Evolutionary conservation across 805 yeast genomes (phyloP), one percentile per base, ranked within the genome.

Genomic region (Lipomyces japonicus): DNA sequence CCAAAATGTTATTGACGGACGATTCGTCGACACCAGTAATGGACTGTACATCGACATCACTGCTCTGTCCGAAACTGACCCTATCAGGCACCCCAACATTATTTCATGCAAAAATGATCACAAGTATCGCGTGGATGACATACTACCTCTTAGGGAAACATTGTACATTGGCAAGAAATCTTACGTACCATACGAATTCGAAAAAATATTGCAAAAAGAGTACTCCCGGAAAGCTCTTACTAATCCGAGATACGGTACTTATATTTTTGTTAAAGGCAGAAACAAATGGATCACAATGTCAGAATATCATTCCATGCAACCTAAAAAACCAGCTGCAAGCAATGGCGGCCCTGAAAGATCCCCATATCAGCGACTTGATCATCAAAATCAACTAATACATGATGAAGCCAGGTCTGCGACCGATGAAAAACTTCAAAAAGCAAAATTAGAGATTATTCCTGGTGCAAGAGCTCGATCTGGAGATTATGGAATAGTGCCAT

Each of bases 41-140:
- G 86, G 86, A 7, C 62, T 74, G 9, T 81, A 78, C 59, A 70
- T 81, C 47, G 85, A 81, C 58, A 71, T 81, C 46, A 75, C 79
- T 2, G 87, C 82, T 3, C 61, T 75, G 31, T 66, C 72, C 10
- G 62, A 61, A 32, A 61, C 61, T 23, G 50, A 48, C 37, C 55
- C 50, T 4, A 44, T 46, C 26, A 55, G 47, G 30, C 50, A 45
- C 18, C 59, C 56, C 4, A 55, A 51, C 55, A 44, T 47, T 32
- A 26, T 52, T 67, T 68, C 54, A 69, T 80, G 86, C 67, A 73
- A 79, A 43, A 79, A 81, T 61, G 66, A 71, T 52, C 89, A 86
- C 64, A 74, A 72, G 54, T 78, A 77, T 63, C 62, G 68, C 5
- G 61, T 71, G 30, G 72, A 73, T 6, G 80, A 77, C 42, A 62